Evolutionary conservation across 371 early-diverging fungal species (phyloP), one percentile per base, ranked within the genome.

Genomic region (Saksenaea oblongispora): DNA sequence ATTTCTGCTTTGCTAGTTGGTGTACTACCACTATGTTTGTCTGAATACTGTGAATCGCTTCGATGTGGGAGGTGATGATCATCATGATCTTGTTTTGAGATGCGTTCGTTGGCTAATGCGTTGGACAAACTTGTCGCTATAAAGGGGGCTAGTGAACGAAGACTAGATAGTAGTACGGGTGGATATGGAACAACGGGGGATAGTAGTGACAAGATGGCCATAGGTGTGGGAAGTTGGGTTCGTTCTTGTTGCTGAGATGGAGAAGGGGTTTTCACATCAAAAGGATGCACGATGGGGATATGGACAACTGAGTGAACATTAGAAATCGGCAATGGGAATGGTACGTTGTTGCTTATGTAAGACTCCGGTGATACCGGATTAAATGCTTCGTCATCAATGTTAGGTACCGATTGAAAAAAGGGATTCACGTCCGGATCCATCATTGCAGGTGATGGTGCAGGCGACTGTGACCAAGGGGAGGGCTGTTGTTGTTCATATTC

Each of bases 391-490:
- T 88, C 86, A 36, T 88, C 87, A 59, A 85, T 86, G 24, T 76
- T 77, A 26, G 85, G 85, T 36, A 74, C 69, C 0, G 82, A 75
- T 61, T 82, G 84, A 60, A 84, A 86, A 60, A 86, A 85, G 0
- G 87, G 87, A 58, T 86, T 88, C 28, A 79, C 68, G 31, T 85
- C 82, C 13, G 86, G 76, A 54, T 88, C 87, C 75, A 84, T 84
- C 65, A 85, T 80, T 51, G 78, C 80, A 15, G 85, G 85, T 7
- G 86, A 85, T 11, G 86, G 85, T 26, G 84, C 82, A 26, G 88
- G 88, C 1, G 86, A 85, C 62, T 87, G 88, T 14, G 86, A 86
- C 88, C 88, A 87, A 18, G 88, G 81, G 3, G 78, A 80, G 1
- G 83, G 78, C 58, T 82, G 73, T 37, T 76, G 74, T 59, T 79